A percentile compares a stretch with the other conserved stretches of the same genome.
These are phyloP conservation scores for Alternaria panax DNA, from an alignment of 2,329 filamentous ascomycete species.

Conservation along the genomic window DNA sequence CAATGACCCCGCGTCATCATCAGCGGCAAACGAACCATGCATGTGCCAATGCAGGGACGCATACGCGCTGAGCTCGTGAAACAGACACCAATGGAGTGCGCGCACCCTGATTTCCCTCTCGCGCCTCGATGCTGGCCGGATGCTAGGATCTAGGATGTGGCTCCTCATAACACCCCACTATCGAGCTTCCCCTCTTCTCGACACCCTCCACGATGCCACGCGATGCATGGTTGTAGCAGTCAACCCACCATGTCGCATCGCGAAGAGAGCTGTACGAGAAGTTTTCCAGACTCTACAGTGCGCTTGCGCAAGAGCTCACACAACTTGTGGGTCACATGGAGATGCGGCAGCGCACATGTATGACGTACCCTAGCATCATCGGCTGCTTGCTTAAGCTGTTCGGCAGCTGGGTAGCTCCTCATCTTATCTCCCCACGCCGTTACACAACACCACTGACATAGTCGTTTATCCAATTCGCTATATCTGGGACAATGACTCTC, in stretches of 20 bases:
- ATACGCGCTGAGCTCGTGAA: conserved; percentile 11
- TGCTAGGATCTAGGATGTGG: not conserved
- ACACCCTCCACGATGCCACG: not conserved
- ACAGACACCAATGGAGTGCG: conserved; percentile 1
- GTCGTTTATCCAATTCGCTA: conserved; percentile 21
- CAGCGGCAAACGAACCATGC: conserved; percentile 17
- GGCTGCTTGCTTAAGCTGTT: conserved; percentile 20
- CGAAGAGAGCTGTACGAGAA: not conserved
- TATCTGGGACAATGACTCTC: conserved; percentile 32
- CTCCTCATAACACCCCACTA: conserved; percentile 1
- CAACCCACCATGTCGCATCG: not conserved
- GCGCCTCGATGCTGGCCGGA: conserved; percentile 1
- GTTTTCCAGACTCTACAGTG: not conserved
- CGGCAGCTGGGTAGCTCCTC: conserved; percentile 23
- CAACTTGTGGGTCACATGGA: conserved; percentile 1
- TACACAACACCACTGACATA: conserved; percentile 14
- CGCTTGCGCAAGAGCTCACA: not conserved
- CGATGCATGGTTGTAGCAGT: not conserved
- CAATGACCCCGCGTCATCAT: conserved; percentile 29
- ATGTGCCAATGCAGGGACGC: conserved; percentile 7
- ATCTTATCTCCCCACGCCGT: conserved; percentile 27
- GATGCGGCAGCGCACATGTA: conserved; percentile 11
- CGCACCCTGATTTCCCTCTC: conserved; percentile 1
- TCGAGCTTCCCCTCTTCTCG: conserved; percentile 2
- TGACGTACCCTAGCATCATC: conserved; percentile 23